Base-by-base conservation (phyloP, 2,329 filamentous ascomycete species). In the Trichoderma hamatum region DNA sequence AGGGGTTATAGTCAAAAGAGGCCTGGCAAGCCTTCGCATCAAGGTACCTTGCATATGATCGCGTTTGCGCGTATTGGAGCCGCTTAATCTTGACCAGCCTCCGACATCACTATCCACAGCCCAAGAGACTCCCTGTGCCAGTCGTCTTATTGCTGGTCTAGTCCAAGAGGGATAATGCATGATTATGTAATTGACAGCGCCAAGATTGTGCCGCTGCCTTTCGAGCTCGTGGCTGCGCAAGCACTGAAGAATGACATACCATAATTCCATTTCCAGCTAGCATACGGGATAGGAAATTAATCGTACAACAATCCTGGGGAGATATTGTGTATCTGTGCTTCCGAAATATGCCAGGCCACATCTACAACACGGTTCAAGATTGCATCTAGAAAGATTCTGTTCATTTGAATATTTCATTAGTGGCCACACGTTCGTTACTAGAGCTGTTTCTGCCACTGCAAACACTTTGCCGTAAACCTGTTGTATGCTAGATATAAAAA, bases 1-100 rank as follows among this genome's bases (percentile, higher is more conserved):
- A 62, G 39, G 58, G 54, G 58, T 67, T 36, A 46, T 24, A 61
- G 49, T 59, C 46, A 34, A 67, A 64, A 64, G 21, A 55, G 61
- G 61, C 24, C 46, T 54, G 61, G 34, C 51, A 64, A 26, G 51
- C 9, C 30, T 64, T 54, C 46, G 28, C 43, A 62, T 26, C 43
- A 10, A 56, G 34, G 54, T 67, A 49, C 65, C 55, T 67, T 67
- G 39, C 58, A 67, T 49, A 49, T 19, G 11, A 30, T 14, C 24
- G 26, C 21, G 26, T 56, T 43, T 43, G 39, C 39, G 39, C 39
- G 39, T 43, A 43, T 43, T n/a, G 39, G 39, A 43, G 39, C 39
- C 39, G 19, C 39, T 43, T 19, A 43, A 9, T 43, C 39, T 43
- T 43, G 19, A 19, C 36, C 16, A 13, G 36, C 39, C 21, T 49